These are phyloP conservation scores for Saturnispora ahearnii DNA, from an alignment of 805 yeast species.

Conservation along the genomic window DNA sequence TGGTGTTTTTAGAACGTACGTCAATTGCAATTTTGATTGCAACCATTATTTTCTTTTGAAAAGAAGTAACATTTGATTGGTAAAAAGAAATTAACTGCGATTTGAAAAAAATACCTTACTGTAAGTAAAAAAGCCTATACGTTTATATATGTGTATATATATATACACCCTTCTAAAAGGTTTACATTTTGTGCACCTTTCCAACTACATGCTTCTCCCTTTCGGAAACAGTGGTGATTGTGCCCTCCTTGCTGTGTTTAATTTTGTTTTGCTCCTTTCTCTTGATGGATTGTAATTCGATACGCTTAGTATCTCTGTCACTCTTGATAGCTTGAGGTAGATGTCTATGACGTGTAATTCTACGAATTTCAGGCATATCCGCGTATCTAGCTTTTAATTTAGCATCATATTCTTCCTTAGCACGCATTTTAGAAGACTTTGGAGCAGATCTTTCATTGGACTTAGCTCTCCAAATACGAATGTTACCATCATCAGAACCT, in stretches of 20 bases:
- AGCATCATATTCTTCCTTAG: slow-evolving; percentile 81
- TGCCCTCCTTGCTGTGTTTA: slow-evolving; percentile 60
- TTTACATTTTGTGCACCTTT: slow-evolving; percentile 48
- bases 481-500: slow-evolving; percentile 95
- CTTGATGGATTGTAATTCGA: slow-evolving; percentile 65
- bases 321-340: slow-evolving; percentile 80
- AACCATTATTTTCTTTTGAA: neutral
- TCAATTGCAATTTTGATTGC: slow-evolving; percentile 16
- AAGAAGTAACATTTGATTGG: neutral
- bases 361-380: slow-evolving; percentile 91
- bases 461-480: slow-evolving; percentile 84
- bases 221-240: slow-evolving; percentile 55
- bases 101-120: neutral
- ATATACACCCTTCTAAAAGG: neutral
- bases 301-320: slow-evolving; percentile 76
- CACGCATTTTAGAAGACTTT: slow-evolving; percentile 69
- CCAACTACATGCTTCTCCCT: slow-evolving; percentile 84
- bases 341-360: slow-evolving; percentile 89
- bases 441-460: slow-evolving; percentile 80
- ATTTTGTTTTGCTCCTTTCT: slow-evolving; percentile 78
- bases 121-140: neutral
- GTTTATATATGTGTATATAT: neutral
- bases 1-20: slow-evolving; percentile 7
- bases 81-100: too few species aligned
- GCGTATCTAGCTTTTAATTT: slow-evolving; percentile 88